These are phyloP conservation scores for Penicillium argentinense DNA, from an alignment of 495 filamentous ascomycete genomes.

Conservation along the genomic window DNA sequence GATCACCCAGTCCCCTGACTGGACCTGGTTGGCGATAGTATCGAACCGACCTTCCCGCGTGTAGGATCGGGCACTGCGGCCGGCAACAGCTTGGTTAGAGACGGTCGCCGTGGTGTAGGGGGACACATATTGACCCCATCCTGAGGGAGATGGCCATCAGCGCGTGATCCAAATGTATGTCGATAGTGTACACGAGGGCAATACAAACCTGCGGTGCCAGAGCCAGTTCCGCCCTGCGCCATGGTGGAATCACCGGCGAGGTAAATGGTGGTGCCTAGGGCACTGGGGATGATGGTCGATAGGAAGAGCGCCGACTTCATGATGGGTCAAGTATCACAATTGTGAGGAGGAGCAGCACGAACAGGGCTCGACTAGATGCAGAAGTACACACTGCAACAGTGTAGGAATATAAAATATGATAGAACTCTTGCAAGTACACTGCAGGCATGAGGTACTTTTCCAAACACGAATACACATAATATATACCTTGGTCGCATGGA, in stretches of 20 bases:
- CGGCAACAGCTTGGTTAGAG: slow-evolving; percentile 58
- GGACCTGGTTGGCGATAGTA: slow-evolving; percentile 46
- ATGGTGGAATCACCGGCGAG: slow-evolving; percentile 60
- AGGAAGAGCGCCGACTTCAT: slow-evolving; percentile 29
- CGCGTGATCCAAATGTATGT: too few species aligned
- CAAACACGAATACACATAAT: too few species aligned
- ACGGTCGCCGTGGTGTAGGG: slow-evolving; percentile 45
- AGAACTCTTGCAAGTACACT: too few species aligned
- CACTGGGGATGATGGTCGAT: slow-evolving; percentile 24
- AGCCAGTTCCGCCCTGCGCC: slow-evolving; percentile 43
- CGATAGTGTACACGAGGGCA: too few species aligned
- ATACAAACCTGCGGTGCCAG: slow-evolving; percentile 27
- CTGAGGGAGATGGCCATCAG: slow-evolving; percentile 25
- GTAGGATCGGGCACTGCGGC: slow-evolving; percentile 60
- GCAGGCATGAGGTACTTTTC: too few species aligned
- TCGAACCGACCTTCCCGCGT: slow-evolving; percentile 60
- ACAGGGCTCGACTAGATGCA: too few species aligned
- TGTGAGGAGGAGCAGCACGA: too few species aligned
- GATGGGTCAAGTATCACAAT: not conserved
- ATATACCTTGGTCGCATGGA: too few species aligned
- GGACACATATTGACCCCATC: slow-evolving; percentile 60
- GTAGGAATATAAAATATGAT: too few species aligned
- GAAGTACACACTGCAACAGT: too few species aligned
- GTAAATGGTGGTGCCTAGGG: slow-evolving; percentile 44
- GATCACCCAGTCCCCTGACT: slow-evolving; percentile 56